A percentile compares a stretch with the other conserved stretches of the same genome.
Evolutionary conservation across 805 yeast genomes (phyloP).

Genomic region (Jamesozyma jinghongensis): DNA sequence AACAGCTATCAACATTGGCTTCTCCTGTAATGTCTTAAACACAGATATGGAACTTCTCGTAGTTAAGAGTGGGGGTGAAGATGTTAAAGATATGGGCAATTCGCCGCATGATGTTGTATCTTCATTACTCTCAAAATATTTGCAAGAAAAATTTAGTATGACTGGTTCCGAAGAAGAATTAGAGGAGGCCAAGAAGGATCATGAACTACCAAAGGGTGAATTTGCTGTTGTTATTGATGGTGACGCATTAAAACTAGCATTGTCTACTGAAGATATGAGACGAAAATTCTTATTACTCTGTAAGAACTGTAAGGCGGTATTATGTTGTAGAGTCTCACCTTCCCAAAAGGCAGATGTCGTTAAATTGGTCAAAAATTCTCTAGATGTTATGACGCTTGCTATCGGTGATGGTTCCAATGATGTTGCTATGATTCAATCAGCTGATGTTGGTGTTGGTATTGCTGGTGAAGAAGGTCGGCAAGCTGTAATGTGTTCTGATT

Average conservation of each 20-base stretch:
- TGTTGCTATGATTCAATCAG: constrained; percentile 86
- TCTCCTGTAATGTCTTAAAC: constrained; percentile 69
- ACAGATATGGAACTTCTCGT: constrained; percentile 70
- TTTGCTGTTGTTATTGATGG: constrained; percentile 74
- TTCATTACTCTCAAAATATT: constrained; percentile 41
- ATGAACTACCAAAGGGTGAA: constrained; percentile 60
- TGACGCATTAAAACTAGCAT: constrained; percentile 56
- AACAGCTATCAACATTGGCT: constrained; percentile 82
- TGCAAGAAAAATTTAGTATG: constrained; percentile 50
- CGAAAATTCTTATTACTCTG: constrained; percentile 61
- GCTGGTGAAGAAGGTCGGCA: constrained; percentile 90
- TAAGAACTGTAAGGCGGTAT: constrained; percentile 71
- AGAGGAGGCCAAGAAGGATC: constrained; percentile 44
- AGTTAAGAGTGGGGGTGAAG: constrained; percentile 41
- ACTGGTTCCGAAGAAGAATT: constrained; percentile 52
- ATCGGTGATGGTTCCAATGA: constrained; percentile 88
- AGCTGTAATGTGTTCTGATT: constrained; percentile 83
- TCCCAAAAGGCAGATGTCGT: constrained; percentile 81
- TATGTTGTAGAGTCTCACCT: constrained; percentile 84
- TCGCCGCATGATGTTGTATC: constrained; percentile 37
- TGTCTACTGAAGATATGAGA: constrained; percentile 35
- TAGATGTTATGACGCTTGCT: constrained; percentile 77
- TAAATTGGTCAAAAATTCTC: constrained; percentile 59
- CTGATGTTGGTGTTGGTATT: constrained; percentile 82
- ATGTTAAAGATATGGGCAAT: constrained; percentile 36